Evolutionary conservation across 2,329 filamentous ascomycete genomes (phyloP), one percentile per base, ranked within the genome.

Genomic region (Coleophoma eucalyptorum): DNA sequence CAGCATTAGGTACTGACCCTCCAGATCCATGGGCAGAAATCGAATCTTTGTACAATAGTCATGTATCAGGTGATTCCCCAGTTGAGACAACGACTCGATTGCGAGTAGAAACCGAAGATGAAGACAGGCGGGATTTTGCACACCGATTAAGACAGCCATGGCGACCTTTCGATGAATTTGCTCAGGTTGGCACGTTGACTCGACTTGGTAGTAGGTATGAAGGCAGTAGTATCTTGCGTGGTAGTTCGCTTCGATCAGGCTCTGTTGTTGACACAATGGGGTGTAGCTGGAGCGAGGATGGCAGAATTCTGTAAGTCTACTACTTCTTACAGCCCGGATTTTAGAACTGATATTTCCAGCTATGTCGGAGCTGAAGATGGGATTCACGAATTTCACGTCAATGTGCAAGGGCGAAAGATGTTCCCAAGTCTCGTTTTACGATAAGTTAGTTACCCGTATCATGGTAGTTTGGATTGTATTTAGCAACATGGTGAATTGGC

Each of bases 351-450:
- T 60, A 19, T 33, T 51, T 13, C 37, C 20, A 86, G 83, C 50
- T 86, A 79, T 59, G 72, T 85, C 38, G 83, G 79, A 18, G 79
- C 82, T 33, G 84, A 89, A 63, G 83, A 89, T 58, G 88, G 88
- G 50, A 86, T 92, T 49, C 89, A 89, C 61, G 86, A 91, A 68
- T 82, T 89, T 59, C 78, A 77, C 33, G 76, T 92, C 56, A 84
- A 90, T 63, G 60, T 84, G 16, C 74, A 79, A 45, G 75, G 72
- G 50, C 76, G 88, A 53, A 87, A 83, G 66, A 69, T 77, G 32
- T 78, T 75, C 55, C 79, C 83, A 2, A 79, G 76, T 55, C 69
- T 83, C 55, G 71, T 72, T 41, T 69, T 80, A 65, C 74, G 78
- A 53, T 84, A 42, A 61, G 11, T 16, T 13, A 46, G 5, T 21